phyloP scores from a whole-genome alignment of 1,284 basidiomycete species.

The Athelia psychrophila region DNA sequence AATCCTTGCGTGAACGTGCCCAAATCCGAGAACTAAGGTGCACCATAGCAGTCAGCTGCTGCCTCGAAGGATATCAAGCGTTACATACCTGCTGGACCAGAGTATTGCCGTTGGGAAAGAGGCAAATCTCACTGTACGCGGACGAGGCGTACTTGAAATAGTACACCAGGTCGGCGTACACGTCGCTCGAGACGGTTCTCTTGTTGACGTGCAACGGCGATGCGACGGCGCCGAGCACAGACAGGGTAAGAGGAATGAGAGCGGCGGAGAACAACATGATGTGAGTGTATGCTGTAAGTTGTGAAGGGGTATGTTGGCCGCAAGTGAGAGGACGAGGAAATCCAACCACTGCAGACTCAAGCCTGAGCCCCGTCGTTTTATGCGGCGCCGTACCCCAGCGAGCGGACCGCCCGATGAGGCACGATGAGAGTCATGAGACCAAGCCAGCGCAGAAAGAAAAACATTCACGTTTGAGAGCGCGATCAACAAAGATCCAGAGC shows the following conservation, averaged over 20 bases:
- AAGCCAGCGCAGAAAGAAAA: too few relatives aligned
- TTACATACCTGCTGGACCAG: constrained; percentile 14
- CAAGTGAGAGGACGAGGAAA: too few relatives aligned
- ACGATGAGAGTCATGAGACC: too few relatives aligned
- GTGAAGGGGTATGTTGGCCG: too few relatives aligned
- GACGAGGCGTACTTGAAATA: constrained; percentile 27
- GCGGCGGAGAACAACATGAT: neutral
- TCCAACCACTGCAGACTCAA: too few relatives aligned
- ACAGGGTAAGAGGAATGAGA: neutral
- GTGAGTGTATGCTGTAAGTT: too few relatives aligned
- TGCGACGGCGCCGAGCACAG: neutral
- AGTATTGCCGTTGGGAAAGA: constrained; percentile 18
- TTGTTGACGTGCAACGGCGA: neutral
- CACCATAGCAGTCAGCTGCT: neutral
- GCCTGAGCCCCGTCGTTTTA: too few relatives aligned
- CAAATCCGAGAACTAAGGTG: constrained; percentile 10
- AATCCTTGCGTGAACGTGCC: constrained; percentile 24
- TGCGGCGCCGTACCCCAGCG: too few relatives aligned
- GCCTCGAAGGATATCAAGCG: neutral
- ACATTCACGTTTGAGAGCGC: too few relatives aligned
- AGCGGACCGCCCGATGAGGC: too few relatives aligned
- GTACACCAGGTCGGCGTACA: constrained; percentile 22
- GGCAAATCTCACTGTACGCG: constrained; percentile 10
- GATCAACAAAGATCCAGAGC: too few relatives aligned
- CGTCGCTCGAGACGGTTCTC: constrained; percentile 7